phyloP scores from a whole-genome alignment of 768 basidiomycete genomes.

The Podaxis carcinomalis region DNA sequence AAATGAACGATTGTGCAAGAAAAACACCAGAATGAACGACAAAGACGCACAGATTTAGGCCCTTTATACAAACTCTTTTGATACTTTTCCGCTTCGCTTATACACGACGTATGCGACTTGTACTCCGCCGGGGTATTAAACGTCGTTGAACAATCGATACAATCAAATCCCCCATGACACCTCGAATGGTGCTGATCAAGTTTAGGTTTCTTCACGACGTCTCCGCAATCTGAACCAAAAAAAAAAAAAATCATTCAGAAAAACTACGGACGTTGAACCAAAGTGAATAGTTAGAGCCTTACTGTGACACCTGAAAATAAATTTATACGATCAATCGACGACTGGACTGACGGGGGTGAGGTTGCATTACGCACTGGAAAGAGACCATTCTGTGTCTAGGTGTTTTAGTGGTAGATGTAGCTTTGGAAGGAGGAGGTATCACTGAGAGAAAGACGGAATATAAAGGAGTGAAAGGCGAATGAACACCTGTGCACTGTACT shows the following conservation, averaged over 20 bases:
- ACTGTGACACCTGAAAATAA: conserved; percentile 63
- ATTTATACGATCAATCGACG: background rate
- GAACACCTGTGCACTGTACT: background rate
- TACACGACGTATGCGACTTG: conserved; percentile 79
- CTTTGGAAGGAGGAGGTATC: background rate
- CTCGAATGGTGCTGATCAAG: conserved; percentile 70
- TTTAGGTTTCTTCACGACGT: conserved; percentile 92
- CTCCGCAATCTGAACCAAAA: conserved; percentile 62
- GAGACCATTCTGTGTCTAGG: conserved; percentile 22
- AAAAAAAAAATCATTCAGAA: background rate
- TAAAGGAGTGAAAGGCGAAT: background rate
- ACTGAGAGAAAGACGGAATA: background rate
- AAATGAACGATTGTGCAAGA: background rate
- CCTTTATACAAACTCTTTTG: conserved; percentile 85
- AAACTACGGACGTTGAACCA: background rate
- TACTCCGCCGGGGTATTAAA: conserved; percentile 75
- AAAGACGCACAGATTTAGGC: conserved; percentile 45
- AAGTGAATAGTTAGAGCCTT: conserved; percentile 18
- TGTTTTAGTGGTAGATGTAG: background rate
- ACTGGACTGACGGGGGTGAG: background rate
- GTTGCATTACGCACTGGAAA: conserved; percentile 23
- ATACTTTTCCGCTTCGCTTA: conserved; percentile 92
- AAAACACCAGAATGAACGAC: background rate
- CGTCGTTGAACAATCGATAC: conserved; percentile 85
- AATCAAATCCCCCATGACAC: conserved; percentile 70